phyloP scores from a whole-genome alignment of 1,284 basidiomycete genomes.

The Pseudozyma tsukubaensis region DNA sequence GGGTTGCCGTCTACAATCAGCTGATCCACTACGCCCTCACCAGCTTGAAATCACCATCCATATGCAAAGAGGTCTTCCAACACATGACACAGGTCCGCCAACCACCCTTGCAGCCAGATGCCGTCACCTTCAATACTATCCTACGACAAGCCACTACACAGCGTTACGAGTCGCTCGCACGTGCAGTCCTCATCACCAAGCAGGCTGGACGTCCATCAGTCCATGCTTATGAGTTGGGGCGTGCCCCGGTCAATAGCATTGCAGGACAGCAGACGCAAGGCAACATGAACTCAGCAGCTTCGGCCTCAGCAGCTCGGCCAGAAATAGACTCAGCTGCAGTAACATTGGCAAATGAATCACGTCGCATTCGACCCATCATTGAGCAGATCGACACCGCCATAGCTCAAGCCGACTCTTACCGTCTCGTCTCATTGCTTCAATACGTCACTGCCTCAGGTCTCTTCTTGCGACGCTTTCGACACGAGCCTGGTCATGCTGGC shows the following conservation, averaged over 20 bases:
- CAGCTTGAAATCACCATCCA: constrained; percentile 23
- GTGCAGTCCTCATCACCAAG: constrained; percentile 31
- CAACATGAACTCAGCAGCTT: constrained; percentile 2
- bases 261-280: neutral
- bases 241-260: neutral
- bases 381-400: constrained; percentile 42
- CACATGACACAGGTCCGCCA: constrained; percentile 41
- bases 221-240: neutral
- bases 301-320: neutral
- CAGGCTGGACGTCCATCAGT: constrained; percentile 9
- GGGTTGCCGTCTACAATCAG: constrained; percentile 39
- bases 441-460: constrained; percentile 34
- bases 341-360: no score
- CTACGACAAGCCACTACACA: constrained; percentile 48
- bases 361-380: constrained; percentile 20
- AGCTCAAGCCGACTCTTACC: constrained; percentile 33
- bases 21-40: constrained; percentile 44
- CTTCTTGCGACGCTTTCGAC: constrained; percentile 30
- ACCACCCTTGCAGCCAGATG: constrained; percentile 38
- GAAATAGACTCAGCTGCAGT: neutral
- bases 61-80: constrained; percentile 43
- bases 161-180: constrained; percentile 25
- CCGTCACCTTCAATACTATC: constrained; percentile 49
- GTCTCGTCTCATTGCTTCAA: constrained; percentile 40
- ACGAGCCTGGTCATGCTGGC: constrained; percentile 37